A percentile compares a stretch with the other conserved stretches of the same genome.
These are phyloP conservation scores for Fusarium nodosum DNA, from an alignment of 2,329 filamentous ascomycete genomes.

Conservation along the genomic window DNA sequence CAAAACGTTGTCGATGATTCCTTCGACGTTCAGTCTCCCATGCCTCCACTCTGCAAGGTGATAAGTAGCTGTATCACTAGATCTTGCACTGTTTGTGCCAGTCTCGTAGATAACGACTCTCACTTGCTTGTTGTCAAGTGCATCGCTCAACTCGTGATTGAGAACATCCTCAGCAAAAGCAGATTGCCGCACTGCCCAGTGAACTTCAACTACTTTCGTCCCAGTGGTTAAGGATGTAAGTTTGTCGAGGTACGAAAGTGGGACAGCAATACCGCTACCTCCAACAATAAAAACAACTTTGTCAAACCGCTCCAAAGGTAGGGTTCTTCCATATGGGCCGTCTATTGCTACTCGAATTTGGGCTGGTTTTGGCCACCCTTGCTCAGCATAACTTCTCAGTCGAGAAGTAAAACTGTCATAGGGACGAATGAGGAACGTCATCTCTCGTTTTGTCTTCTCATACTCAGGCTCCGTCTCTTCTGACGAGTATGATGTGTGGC, in stretches of 20 bases:
- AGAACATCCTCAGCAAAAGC: conserved; percentile 10
- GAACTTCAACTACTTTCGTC: neutral
- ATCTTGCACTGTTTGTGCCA: rapidly evolving
- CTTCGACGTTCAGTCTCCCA: neutral
- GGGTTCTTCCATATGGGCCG: conserved; percentile 12
- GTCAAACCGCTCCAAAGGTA: neutral
- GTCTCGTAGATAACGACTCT: conserved; percentile 4
- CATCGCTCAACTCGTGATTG: neutral
- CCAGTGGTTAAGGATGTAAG: neutral
- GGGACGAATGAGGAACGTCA: conserved; percentile 61
- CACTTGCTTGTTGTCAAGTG: neutral
- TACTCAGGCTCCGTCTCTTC: neutral
- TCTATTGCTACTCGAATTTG: conserved; percentile 1
- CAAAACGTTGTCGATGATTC: neutral
- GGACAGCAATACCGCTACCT: conserved; percentile 18
- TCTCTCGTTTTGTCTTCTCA: conserved; percentile 16
- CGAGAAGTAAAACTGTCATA: conserved; percentile 60
- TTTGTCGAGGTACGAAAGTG: conserved; percentile 9
- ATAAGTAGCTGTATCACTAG: too few relatives aligned
- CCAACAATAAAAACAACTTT: conserved; percentile 22
- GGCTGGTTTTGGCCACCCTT: conserved; percentile 2
- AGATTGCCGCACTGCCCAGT: conserved; percentile 24
- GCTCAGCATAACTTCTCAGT: neutral
- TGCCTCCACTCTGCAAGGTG: neutral
- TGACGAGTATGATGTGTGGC: rapidly evolving